phyloP scores from a whole-genome alignment of 768 basidiomycete species.

The Suillus alpinus region DNA sequence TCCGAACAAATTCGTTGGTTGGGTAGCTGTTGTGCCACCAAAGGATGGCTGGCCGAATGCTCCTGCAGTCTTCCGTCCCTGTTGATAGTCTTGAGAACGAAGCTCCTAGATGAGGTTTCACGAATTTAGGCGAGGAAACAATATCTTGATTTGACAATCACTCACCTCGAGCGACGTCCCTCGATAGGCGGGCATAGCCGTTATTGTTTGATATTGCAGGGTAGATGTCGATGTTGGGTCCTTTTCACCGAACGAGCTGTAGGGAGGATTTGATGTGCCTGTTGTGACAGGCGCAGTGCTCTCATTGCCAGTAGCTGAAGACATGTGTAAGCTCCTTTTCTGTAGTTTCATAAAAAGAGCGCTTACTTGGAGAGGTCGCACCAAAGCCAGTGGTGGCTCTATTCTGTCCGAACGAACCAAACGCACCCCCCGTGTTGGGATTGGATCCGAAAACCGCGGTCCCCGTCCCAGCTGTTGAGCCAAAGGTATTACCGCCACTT shows the following conservation, averaged over 20 bases:
- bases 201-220: constrained; percentile 79
- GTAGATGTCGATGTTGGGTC: constrained; percentile 46
- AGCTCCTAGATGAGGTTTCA: constrained; percentile 50
- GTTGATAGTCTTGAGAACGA: constrained; percentile 71
- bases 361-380: constrained; percentile 32
- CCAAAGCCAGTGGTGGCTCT: constrained; percentile 45
- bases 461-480: constrained; percentile 28
- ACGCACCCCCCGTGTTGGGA: constrained; percentile 31
- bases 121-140: neutral
- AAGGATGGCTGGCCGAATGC: constrained; percentile 53
- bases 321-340: constrained; percentile 10
- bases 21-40: constrained; percentile 19
- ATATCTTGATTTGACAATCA: constrained; percentile 17
- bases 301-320: constrained; percentile 33
- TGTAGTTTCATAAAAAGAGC: constrained; percentile 5
- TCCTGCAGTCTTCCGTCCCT: constrained; percentile 68
- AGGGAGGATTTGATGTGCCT: constrained; percentile 69
- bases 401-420: constrained; percentile 61
- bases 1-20: constrained; percentile 26
- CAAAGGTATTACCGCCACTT: constrained; percentile 40
- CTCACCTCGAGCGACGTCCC: constrained; percentile 76
- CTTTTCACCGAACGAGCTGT: constrained; percentile 59
- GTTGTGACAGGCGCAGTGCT: constrained; percentile 47
- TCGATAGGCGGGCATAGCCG: constrained; percentile 74
- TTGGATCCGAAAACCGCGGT: constrained; percentile 37